Evolutionary conservation across 2,329 filamentous ascomycete species (phyloP), one percentile per base, ranked within the genome.

Genomic region (Colletotrichum lindemuthianum): DNA sequence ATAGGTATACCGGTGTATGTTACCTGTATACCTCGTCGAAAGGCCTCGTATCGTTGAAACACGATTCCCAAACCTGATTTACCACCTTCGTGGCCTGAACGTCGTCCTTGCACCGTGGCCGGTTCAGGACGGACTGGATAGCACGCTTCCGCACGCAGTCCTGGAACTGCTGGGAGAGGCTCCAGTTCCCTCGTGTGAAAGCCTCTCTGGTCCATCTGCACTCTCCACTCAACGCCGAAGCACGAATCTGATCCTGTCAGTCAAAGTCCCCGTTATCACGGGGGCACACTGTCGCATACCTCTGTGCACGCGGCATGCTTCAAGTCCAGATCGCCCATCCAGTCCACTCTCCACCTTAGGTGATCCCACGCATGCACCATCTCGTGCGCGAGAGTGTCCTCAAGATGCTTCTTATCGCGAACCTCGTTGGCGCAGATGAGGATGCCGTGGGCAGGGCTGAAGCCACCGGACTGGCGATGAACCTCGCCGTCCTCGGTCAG

Each of bases 331-430:
- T 85, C 82, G 5, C 84, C 87, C n/a, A 81, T 78, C 81, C 91
- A 92, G 74, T 98, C 90, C 48, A 97, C 89, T 78, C 97, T 96
- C 82, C 93, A 99, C 68, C 95, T 83, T 70, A 98, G 74, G 76
- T 97, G 91, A 76, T 99, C 96, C 84, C 93, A 98, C 1, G 94
- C 94, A 77, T 99, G 96, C 57, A 99, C 91, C 93, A 99, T 96
- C 81, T 99, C 96, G 78, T 99, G 96, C 34, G 94, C 90, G 73
- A 99, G 82, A 10, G 94, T 97, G 76, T 99, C 96, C 80, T 99
- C 96, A 70, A 97, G 77, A 75, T 97, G 93, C 37, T 89, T 89
- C 61, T 88, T 82, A 74, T 93, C 89, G 64, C 90, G 84, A 74
- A 98, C 87, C 78, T 96, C 90, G 78, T 99, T 99, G 55, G 96